Conservation (phyloP, 148 eudicot species). For the Salicornia ramosissima region DNA sequence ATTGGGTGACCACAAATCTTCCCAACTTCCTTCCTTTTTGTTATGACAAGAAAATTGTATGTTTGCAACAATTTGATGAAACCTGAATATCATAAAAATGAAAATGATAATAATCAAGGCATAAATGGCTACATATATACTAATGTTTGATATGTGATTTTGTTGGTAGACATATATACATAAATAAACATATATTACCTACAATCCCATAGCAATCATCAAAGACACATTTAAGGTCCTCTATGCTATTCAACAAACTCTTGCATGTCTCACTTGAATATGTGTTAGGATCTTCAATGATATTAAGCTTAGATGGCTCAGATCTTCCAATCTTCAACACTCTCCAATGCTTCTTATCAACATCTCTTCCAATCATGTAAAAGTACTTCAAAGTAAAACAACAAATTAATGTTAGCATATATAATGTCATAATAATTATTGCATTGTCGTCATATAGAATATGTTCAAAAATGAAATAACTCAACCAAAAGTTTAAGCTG, state of each 20-base stretch:
- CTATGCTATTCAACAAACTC: conserved; percentile 39
- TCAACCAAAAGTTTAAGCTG: too few species aligned
- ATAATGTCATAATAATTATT: too few species aligned
- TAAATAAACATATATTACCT: too few species aligned
- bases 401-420: too few species aligned
- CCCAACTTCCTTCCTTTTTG: conserved; percentile 74
- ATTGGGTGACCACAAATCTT: conserved; percentile 67
- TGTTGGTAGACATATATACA: too few species aligned
- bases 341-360: conserved; percentile 52
- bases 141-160: neutral
- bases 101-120: conserved; percentile 8
- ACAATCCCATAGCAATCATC: conserved; percentile 76
- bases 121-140: neutral
- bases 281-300: conserved; percentile 55
- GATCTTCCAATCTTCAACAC: conserved; percentile 76
- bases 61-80: conserved; percentile 73
- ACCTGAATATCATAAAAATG: conserved; percentile 37
- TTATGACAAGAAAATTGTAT: conserved; percentile 75
- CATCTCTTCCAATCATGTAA: conserved; percentile 76
- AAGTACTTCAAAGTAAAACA: conserved; percentile 47
- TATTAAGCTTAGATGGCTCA: conserved; percentile 54
- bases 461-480: too few species aligned
- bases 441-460: too few species aligned
- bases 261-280: conserved; percentile 54
- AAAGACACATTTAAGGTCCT: conserved; percentile 56